Base-by-base conservation (phyloP, 176 grass and related monocot genomes). In the Leersia perrieri region DNA sequence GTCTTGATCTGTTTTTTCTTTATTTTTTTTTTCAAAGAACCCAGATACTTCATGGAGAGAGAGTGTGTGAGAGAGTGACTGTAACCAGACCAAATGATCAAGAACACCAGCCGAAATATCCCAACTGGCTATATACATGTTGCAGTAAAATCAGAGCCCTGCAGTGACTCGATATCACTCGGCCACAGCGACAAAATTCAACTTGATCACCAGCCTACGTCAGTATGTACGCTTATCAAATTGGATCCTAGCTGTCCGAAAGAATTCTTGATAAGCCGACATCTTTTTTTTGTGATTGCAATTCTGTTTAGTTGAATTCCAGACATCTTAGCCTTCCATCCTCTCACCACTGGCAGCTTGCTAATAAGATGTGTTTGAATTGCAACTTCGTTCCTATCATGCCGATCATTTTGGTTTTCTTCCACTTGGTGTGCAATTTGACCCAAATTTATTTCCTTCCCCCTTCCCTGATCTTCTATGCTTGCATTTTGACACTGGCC, bases 321-420 rank as follows among this genome's bases (percentile, higher is more conserved):
- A 57, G 45, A 1, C 53, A 65, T 33, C 67, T 92, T 66, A 70
- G 69, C n/a, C 63, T 64, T 81, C 68, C 35, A 91, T 14, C 49
- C 82, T 89, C 76, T 98, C 95, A 96, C 74, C 78, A 49, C 38
- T 55, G 92, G 92, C 27, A 84, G 65, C 73, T 72, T 86, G 34
- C 44, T 72, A 83, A 97, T 66, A 77, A 70, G 25, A 74, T 49
- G 60, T 82, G 69, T 88, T 76, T 78, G 69, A 74, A 76, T 90
- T 53, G 85, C 80, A 87, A 4, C 1, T 53, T 9, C 53, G 22
- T 78, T 73, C 53, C 13, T 34, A 26, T 88, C 70, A 66, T 79
- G 58, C 60, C 76, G 63, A 40, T 88, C 77, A 25, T 60, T 36
- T 73, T 44, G 72, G 57, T 69, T 74, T 53, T 82, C 80, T 38